Percentiles rank a stretch among this genome's conserved stretches.
phyloP scores from a whole-genome alignment of 2,329 filamentous ascomycete species.

The Thielaviopsis euricoi region DNA sequence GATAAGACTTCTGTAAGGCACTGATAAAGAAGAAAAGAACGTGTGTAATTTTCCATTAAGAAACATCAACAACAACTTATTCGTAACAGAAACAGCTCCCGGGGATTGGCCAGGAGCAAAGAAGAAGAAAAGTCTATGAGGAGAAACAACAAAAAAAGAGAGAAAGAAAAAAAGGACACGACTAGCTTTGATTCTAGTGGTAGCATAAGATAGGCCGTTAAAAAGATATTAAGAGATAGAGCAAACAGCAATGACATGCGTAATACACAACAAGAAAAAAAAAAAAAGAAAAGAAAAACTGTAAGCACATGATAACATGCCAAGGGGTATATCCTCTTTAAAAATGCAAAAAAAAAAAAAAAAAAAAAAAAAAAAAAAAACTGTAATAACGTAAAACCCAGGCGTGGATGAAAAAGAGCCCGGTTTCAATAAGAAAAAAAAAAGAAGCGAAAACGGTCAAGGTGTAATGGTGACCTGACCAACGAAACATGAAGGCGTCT shows the following conservation, averaged over 20 bases:
- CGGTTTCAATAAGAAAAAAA: neutral
- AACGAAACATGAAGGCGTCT: neutral
- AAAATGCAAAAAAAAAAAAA: neutral
- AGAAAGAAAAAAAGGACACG: neutral
- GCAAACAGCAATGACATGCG: neutral
- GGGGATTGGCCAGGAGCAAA: neutral
- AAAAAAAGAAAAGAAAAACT: slow-evolving; percentile 3
- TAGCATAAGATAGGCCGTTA: slow-evolving; percentile 5
- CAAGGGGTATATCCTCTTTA: slow-evolving; percentile 11
- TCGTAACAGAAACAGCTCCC: neutral
- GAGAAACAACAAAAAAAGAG: neutral
- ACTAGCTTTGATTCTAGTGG: neutral
- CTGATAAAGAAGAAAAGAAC: too few species aligned
- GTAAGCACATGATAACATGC: slow-evolving; percentile 6
- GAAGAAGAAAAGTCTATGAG: neutral
- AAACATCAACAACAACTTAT: slow-evolving; percentile 1
- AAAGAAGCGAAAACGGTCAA: neutral
- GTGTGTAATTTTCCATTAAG: neutral
- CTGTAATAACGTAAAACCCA: too few species aligned
- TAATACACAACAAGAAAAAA: slow-evolving; percentile 4
- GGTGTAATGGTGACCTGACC: too few species aligned
- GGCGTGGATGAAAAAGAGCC: too few species aligned
- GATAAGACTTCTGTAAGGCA: too few species aligned
- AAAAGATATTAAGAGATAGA: neutral
- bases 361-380: neutral